phyloP scores from a whole-genome alignment of 2,329 filamentous ascomycete genomes.

The Huntiella abstrusa region DNA sequence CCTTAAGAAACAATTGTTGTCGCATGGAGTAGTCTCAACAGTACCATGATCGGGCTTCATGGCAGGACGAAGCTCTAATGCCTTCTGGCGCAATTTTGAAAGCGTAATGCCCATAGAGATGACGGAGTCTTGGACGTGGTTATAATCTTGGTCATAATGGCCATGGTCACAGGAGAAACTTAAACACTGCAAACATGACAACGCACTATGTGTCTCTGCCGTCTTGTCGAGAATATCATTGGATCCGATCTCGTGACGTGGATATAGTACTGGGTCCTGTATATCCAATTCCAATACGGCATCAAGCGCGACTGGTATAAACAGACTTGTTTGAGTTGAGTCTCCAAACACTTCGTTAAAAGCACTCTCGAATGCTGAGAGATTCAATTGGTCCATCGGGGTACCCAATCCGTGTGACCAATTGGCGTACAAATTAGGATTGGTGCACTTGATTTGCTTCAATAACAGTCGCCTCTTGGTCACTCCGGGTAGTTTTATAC shows the following conservation, averaged over 20 bases:
- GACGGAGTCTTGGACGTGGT: conserved; percentile 7
- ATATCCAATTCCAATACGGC: conserved; percentile 27
- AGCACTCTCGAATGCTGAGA: conserved; percentile 28
- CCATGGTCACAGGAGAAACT: conserved; percentile 43
- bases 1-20: conserved; percentile 8
- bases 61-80: neutral
- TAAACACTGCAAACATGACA: conserved; percentile 40
- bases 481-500: conserved; percentile 23
- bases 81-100: conserved; percentile 4
- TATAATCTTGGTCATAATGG: conserved; percentile 26
- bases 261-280: conserved; percentile 2
- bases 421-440: neutral
- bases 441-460: conserved; percentile 3
- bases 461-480: conserved; percentile 3
- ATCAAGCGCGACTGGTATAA: conserved; percentile 25
- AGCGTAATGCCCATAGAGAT: conserved; percentile 1
- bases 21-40: neutral
- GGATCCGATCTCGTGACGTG: neutral
- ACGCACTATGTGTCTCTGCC: conserved; percentile 34
- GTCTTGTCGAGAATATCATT: conserved; percentile 15
- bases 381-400: neutral
- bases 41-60: conserved; percentile 2
- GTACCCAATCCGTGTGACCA: conserved; percentile 4
- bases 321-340: neutral
- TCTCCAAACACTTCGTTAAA: conserved; percentile 35